A percentile compares a stretch with the other conserved stretches of the same genome.
Evolutionary conservation across 345 rosid species (phyloP).

Genomic region (Syzygium jambos): DNA sequence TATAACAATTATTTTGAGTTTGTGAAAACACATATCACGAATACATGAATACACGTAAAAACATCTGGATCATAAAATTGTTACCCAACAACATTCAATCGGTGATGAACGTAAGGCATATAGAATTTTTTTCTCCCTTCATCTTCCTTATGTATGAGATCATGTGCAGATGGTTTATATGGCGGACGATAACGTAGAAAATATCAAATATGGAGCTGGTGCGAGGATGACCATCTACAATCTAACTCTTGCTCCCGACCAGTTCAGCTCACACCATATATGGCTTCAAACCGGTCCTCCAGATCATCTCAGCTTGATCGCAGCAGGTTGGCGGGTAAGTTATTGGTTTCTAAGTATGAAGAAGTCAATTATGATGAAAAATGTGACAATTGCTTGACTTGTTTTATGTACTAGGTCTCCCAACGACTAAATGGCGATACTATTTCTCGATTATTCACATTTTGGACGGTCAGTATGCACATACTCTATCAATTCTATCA

Average conservation of each 20-base stretch:
- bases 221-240: not conserved
- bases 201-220: not conserved
- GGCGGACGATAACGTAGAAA: not conserved
- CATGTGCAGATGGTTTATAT: not conserved
- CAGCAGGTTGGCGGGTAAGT: not conserved
- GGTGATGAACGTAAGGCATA: not conserved
- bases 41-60: not conserved
- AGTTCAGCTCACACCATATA: not conserved
- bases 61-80: not conserved
- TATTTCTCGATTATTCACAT: not conserved
- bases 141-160: not conserved
- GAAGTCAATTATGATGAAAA: not conserved
- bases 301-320: not conserved
- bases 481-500: not conserved
- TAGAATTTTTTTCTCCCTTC: not conserved
- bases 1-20: too few species aligned
- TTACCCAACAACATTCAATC: not conserved
- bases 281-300: not conserved
- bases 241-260: not conserved
- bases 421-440: not conserved
- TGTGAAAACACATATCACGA: too few species aligned
- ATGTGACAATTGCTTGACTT: not conserved
- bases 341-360: not conserved
- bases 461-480: not conserved
- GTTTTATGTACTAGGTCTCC: not conserved